Conservation (phyloP, 352 stramenopile species). For the Globisporangium solare region DNA sequence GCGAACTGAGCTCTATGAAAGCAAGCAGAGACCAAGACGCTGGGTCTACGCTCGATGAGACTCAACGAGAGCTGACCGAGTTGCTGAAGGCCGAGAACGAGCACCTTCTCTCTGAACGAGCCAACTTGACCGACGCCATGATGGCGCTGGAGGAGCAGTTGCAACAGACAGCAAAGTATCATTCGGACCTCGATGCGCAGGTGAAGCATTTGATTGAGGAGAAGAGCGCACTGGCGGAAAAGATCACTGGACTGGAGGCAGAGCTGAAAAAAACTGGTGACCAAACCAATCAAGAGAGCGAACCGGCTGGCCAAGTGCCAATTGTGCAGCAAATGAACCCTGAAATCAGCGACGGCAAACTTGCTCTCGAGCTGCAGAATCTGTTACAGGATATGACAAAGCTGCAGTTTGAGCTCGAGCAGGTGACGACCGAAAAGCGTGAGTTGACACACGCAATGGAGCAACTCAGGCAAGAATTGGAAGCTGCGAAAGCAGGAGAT, state of each 20-base stretch:
- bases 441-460: background rate
- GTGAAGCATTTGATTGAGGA: slow-evolving; percentile 29
- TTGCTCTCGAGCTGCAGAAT: slow-evolving; percentile 22
- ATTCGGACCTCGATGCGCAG: slow-evolving; percentile 20
- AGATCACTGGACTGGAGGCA: slow-evolving; percentile 18
- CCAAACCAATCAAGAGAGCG: background rate
- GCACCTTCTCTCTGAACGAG: slow-evolving; percentile 14
- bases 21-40: background rate
- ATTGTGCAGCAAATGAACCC: slow-evolving; percentile 1
- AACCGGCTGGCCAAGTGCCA: background rate
- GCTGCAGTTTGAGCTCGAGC: slow-evolving; percentile 31
- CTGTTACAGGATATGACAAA: slow-evolving; percentile 36
- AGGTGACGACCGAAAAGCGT: slow-evolving; percentile 5
- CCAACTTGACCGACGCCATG: slow-evolving; percentile 27
- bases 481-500: background rate
- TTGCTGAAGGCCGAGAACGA: slow-evolving; percentile 13
- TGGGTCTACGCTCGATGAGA: background rate
- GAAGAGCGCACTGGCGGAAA: slow-evolving; percentile 25
- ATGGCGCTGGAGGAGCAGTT: slow-evolving; percentile 29
- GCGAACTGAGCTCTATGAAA: slow-evolving; percentile 8
- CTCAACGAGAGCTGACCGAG: background rate
- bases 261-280: slow-evolving; percentile 6
- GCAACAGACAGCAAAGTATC: slow-evolving; percentile 19
- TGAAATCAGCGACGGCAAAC: slow-evolving; percentile 5
- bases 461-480: slow-evolving; percentile 15